Base-by-base conservation (phyloP, 1,139 yeast genomes). In the Candida tropicalis region DNA sequence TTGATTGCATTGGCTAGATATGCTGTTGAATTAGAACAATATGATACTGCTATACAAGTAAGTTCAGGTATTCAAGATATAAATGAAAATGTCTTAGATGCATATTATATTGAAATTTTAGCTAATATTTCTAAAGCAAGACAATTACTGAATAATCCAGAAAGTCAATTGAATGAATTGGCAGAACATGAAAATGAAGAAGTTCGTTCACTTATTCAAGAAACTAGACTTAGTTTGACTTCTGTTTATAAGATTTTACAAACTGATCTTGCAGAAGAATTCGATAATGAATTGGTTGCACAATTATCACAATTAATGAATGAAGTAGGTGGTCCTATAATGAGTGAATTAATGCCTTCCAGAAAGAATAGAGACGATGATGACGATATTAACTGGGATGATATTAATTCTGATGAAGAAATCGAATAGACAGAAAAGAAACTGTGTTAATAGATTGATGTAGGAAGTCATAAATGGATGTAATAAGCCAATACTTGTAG, bases 61-160 rank as follows among this genome's bases (percentile, higher is more conserved):
- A 74, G 89, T 9, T 69, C 77, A 20, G 74, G 76, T 27, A 72
- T 84, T 17, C 82, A 84, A 54, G 91, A 87, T 49, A 78, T 91
- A 40, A 90, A 91, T 63, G 97, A 91, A 55, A 84, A 82, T 52
- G 81, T 87, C 47, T 70, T 88, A 44, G 98, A 91, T 55, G 75
- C 84, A 28, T 84, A 79, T 58, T 91, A 91, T 59, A 70, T 89
- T 52, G 96, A 88, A 58, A 95, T 95, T 0, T 79, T 90, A 56
- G 82, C 95, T 0, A 73, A 82, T 56, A 76, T 82, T 49, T 70
- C 87, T 54, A 71, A 68, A 42, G 82, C 84, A 12, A 81, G 82
- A 49, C 60, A 71, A 47, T 52, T 58, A 5, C 65, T 45, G 40
- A 81, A 79, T 50, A 79, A 79, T 55, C 73, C 81, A 53, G 81